Percentiles rank a stretch among this genome's conserved stretches.
phyloP scores from a whole-genome alignment of 1,284 basidiomycete genomes.

The Melampsora americana region DNA sequence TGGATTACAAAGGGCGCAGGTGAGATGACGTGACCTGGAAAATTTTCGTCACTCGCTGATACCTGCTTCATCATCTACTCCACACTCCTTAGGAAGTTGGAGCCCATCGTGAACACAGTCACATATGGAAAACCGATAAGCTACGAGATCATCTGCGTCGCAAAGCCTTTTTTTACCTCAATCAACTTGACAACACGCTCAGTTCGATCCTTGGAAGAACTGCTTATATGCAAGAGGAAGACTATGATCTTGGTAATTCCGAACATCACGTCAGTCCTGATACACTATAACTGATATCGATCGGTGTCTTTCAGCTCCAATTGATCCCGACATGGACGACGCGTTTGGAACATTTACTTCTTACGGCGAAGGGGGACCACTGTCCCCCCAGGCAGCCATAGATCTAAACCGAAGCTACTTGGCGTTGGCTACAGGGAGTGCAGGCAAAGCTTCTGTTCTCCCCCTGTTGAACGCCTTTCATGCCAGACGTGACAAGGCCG shows the following conservation, averaged over 20 bases:
- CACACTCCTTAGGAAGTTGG: conserved; percentile 16
- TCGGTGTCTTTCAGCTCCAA: conserved; percentile 1
- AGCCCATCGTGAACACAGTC: conserved; percentile 28
- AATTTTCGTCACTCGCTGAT: background rate
- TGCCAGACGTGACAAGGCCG: too few relatives aligned
- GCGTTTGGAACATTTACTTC: conserved; percentile 18
- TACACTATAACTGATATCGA: background rate
- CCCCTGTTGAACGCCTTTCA: too few relatives aligned
- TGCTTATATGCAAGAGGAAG: conserved; percentile 10
- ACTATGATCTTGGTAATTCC: conserved; percentile 25
- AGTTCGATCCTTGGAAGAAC: background rate
- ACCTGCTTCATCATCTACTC: background rate
- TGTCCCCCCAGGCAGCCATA: background rate
- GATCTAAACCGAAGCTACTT: background rate
- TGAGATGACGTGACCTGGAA: background rate
- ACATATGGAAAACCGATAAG: conserved; percentile 18
- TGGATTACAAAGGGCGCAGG: conserved; percentile 17
- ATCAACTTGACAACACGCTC: background rate
- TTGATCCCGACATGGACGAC: background rate
- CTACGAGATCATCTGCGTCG: conserved; percentile 31
- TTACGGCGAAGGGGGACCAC: conserved; percentile 1
- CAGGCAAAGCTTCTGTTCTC: too few relatives aligned
- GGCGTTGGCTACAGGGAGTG: too few relatives aligned
- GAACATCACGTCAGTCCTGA: background rate
- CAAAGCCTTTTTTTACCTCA: conserved; percentile 26